Conservation (phyloP, 2,329 filamentous ascomycete genomes). For the Epichloe aotearoae region DNA sequence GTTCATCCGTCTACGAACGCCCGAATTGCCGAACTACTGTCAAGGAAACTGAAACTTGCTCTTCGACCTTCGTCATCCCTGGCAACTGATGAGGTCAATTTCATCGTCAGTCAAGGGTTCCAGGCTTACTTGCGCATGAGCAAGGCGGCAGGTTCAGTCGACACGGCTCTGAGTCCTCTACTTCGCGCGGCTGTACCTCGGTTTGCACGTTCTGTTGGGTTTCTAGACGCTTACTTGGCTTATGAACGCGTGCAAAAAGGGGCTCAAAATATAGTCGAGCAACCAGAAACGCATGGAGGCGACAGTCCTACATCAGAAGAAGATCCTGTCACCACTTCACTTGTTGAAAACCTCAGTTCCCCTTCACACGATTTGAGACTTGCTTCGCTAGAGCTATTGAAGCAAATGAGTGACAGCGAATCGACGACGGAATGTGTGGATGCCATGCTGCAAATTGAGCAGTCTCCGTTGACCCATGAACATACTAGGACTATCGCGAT, state of each 20-base stretch:
- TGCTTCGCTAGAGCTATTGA: constrained; percentile 59
- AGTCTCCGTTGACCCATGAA: constrained; percentile 63
- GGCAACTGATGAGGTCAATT: constrained; percentile 50
- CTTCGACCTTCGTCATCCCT: constrained; percentile 46
- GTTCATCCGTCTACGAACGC: constrained; percentile 55
- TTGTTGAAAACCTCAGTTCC: constrained; percentile 62
- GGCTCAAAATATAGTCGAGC: constrained; percentile 7
- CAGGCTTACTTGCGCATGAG: constrained; percentile 57
- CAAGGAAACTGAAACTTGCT: constrained; percentile 52
- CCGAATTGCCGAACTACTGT: constrained; percentile 50
- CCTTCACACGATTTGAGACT: constrained; percentile 64
- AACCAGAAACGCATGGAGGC: constrained; percentile 23
- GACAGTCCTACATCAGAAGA: constrained; percentile 34
- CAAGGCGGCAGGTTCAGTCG: constrained; percentile 41
- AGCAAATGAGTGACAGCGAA: constrained; percentile 32
- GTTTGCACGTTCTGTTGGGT: constrained; percentile 53
- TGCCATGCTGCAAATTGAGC: constrained; percentile 65
- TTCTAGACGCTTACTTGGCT: constrained; percentile 46
- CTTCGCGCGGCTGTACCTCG: constrained; percentile 52
- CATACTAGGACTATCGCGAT: constrained; percentile 69
- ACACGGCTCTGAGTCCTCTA: constrained; percentile 48
- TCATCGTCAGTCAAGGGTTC: constrained; percentile 65
- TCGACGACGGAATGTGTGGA: constrained; percentile 17
- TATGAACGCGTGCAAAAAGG: constrained; percentile 33
- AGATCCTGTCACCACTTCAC: constrained; percentile 46